Evolutionary conservation across 192 early-diverging fungal genomes (phyloP).

Genomic region (Entomortierella lignicola): DNA sequence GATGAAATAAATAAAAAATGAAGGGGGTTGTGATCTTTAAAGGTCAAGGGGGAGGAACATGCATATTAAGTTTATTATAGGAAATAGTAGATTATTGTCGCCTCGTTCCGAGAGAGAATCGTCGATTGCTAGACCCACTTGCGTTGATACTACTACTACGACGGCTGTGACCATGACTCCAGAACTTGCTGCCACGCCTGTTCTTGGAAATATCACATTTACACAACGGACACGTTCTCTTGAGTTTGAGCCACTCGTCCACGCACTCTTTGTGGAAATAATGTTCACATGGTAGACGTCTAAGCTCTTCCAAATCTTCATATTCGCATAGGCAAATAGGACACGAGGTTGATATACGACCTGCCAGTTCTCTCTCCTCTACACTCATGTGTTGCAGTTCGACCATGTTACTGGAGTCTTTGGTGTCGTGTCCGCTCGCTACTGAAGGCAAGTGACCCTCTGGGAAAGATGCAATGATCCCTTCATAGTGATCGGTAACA

Average conservation of each 20-base stretch:
- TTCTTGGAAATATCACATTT: conserved; percentile 62
- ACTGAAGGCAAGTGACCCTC: neutral
- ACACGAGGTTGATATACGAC: conserved; percentile 61
- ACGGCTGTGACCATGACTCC: conserved; percentile 6
- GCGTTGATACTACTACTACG: neutral
- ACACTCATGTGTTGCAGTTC: conserved; percentile 8
- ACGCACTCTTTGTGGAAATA: conserved; percentile 87
- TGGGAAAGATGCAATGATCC: neutral
- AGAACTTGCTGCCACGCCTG: conserved; percentile 11
- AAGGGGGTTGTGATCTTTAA: too few relatives aligned
- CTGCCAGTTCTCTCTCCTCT: conserved; percentile 5
- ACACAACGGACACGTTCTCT: conserved; percentile 82
- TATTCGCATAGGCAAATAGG: conserved; percentile 83
- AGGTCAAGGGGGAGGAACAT: too few relatives aligned
- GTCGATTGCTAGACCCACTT: neutral
- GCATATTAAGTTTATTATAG: too few relatives aligned
- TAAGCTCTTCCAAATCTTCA: conserved; percentile 79
- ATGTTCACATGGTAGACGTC: conserved; percentile 78
- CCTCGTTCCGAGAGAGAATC: conserved; percentile 15
- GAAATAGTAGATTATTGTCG: neutral
- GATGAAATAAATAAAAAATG: too few relatives aligned
- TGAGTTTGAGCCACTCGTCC: conserved; percentile 84
- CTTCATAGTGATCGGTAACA: neutral
- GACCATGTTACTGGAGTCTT: neutral
- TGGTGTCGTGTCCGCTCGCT: neutral